phyloP scores from a whole-genome alignment of 108 stramenopile genomes.

The Skeletonema costatum region DNA sequence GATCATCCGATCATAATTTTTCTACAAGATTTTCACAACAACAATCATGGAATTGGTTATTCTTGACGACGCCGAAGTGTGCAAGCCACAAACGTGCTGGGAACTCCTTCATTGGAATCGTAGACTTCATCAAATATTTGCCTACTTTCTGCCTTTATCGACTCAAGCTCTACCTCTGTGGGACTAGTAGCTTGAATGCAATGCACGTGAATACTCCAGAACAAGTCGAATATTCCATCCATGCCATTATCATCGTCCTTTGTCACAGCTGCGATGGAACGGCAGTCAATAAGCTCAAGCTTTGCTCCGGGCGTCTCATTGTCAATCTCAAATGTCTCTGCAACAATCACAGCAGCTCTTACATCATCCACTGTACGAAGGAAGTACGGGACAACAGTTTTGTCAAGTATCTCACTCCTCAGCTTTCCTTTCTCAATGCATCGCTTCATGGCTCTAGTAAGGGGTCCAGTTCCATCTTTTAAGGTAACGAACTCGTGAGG shows the following conservation, averaged over 20 bases:
- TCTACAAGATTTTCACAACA: neutral
- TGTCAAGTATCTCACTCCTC: constrained; percentile 17
- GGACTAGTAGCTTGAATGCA: constrained; percentile 5
- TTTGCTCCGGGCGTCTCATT: constrained; percentile 10
- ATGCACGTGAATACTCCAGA: constrained; percentile 31
- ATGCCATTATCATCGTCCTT: constrained; percentile 13
- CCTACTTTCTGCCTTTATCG: constrained; percentile 13
- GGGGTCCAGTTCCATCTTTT: neutral
- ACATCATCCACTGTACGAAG: constrained; percentile 21
- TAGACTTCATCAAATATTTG: constrained; percentile 19
- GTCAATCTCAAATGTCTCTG: neutral
- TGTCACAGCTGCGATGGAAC: constrained; percentile 7
- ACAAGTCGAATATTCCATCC: constrained; percentile 28
- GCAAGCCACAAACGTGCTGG: constrained; percentile 21
- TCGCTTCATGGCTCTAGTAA: constrained; percentile 30
- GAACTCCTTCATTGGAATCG: constrained; percentile 8
- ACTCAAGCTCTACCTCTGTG: constrained; percentile 5
- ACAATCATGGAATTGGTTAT: neutral
- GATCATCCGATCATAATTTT: no score
- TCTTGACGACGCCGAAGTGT: constrained; percentile 7
- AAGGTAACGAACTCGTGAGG: constrained; percentile 22
- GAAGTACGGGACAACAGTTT: constrained; percentile 34
- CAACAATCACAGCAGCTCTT: constrained; percentile 20
- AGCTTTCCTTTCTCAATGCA: constrained; percentile 30
- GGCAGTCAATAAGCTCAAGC: constrained; percentile 18